phyloP scores from a whole-genome alignment of 208 protist species.

The Vickermania spadyakhi region DNA sequence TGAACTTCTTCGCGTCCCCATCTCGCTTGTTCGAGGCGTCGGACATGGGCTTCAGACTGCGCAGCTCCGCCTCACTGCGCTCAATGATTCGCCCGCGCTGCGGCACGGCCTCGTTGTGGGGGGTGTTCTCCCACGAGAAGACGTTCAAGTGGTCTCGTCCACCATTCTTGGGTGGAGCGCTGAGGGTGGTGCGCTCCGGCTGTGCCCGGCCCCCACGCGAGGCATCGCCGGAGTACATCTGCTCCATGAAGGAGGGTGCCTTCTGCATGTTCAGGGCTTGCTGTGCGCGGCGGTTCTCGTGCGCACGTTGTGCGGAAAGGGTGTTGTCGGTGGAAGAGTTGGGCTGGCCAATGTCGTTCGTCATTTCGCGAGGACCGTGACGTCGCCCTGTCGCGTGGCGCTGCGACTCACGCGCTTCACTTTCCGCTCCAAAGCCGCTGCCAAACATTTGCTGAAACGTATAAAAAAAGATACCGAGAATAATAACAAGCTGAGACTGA shows the following conservation, averaged over 20 bases:
- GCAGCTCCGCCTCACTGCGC: conserved; percentile 9
- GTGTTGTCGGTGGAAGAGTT: conserved; percentile 12
- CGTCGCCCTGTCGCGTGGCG: conserved; percentile 33
- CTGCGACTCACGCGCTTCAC: conserved; percentile 24
- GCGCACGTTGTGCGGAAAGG: not conserved
- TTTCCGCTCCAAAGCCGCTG: conserved; percentile 36
- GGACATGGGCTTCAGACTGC: conserved; percentile 6
- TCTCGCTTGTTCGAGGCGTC: conserved; percentile 14
- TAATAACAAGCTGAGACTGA: too few relatives aligned
- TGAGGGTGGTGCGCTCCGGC: not conserved
- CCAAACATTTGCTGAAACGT: conserved; percentile 10
- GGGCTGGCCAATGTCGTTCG: conserved; percentile 17
- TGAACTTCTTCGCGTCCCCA: conserved; percentile 39
- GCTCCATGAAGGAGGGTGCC: conserved; percentile 38
- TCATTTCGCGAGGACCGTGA: conserved; percentile 47
- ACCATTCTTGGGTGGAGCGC: conserved; percentile 9
- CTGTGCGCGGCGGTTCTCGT: conserved; percentile 11
- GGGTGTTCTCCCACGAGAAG: conserved; percentile 57
- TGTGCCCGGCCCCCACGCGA: not conserved
- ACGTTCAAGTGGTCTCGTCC: conserved; percentile 44
- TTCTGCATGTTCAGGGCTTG: conserved; percentile 27
- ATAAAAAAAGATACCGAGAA: conserved; percentile 1
- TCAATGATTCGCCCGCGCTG: conserved; percentile 3
- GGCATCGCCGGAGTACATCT: conserved; percentile 27
- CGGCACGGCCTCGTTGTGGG: conserved; percentile 1